Evolutionary conservation across 169 alveolate genomes (phyloP).

Genomic region (Eimeria brunetti): DNA sequence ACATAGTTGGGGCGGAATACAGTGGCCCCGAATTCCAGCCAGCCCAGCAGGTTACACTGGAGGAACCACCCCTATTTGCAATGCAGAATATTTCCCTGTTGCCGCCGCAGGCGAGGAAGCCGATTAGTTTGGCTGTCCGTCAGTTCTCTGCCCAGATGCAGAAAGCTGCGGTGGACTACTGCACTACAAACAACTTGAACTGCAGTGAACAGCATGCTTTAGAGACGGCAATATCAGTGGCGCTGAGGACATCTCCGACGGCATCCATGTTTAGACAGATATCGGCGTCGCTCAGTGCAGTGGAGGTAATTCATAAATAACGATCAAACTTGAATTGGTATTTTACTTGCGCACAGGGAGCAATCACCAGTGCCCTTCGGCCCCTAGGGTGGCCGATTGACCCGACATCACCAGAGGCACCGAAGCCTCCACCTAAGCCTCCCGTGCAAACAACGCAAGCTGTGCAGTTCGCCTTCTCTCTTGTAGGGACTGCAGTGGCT

Average conservation of each 20-base stretch:
- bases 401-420: slow-evolving; percentile 40
- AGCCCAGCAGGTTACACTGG: not conserved
- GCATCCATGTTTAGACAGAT: slow-evolving; percentile 69
- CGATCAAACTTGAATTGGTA: too few relatives aligned
- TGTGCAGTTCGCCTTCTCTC: slow-evolving; percentile 60
- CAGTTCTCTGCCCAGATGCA: slow-evolving; percentile 23
- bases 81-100: slow-evolving; percentile 46
- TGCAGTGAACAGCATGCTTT: slow-evolving; percentile 54
- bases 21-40: slow-evolving; percentile 61
- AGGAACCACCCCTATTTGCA: slow-evolving; percentile 43
- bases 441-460: slow-evolving; percentile 31
- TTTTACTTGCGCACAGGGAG: slow-evolving; percentile 39
- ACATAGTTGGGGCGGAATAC: slow-evolving; percentile 47
- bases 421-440: slow-evolving; percentile 35
- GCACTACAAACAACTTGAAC: slow-evolving; percentile 52
- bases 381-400: slow-evolving; percentile 70
- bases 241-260: slow-evolving; percentile 62
- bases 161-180: slow-evolving; percentile 59
- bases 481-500: slow-evolving; percentile 68
- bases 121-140: slow-evolving; percentile 19
- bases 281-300: slow-evolving; percentile 63
- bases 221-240: slow-evolving; percentile 65
- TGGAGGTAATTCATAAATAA: slow-evolving; percentile 27
- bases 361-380: slow-evolving; percentile 42
- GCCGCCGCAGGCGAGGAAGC: slow-evolving; percentile 55